These are phyloP conservation scores for Plasmodium vinckei DNA, from an alignment of 169 alveolate species.

Conservation along the genomic window DNA sequence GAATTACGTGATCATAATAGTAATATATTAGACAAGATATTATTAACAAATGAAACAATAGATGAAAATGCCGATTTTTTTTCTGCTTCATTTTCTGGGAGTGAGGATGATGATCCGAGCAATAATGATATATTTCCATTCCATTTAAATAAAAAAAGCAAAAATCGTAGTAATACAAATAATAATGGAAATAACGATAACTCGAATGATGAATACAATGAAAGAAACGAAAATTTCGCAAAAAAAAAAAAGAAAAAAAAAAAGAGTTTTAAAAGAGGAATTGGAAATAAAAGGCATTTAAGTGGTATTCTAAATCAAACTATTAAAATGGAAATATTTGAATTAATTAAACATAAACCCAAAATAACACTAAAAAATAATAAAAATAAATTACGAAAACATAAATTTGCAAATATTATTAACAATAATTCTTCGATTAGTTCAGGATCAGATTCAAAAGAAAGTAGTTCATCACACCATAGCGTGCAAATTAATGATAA, in stretches of 20 bases:
- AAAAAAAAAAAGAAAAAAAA: constrained; percentile 14
- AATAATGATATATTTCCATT: neutral
- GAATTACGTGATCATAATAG: constrained; percentile 71
- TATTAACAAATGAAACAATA: constrained; percentile 26
- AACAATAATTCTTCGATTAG: constrained; percentile 5
- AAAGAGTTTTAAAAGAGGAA: constrained; percentile 1
- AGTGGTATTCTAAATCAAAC: constrained; percentile 67
- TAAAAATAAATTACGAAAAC: neutral
- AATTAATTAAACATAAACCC: neutral
- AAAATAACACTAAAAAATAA: neutral
- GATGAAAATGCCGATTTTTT: constrained; percentile 2
- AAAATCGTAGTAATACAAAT: neutral
- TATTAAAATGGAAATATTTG: constrained; percentile 50
- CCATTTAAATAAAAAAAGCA: neutral
- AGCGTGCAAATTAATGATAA: neutral
- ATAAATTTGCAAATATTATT: neutral
- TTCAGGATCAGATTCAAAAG: constrained; percentile 12
- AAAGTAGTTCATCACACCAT: neutral
- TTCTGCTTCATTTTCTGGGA: neutral
- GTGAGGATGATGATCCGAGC: neutral
- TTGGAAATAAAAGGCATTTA: constrained; percentile 20
- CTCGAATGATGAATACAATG: neutral
- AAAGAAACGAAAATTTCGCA: neutral
- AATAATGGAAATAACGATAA: neutral
- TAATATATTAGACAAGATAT: constrained; percentile 31